Conservation (phyloP, 805 yeast genomes). For the Priceomyces melissophilus region DNA sequence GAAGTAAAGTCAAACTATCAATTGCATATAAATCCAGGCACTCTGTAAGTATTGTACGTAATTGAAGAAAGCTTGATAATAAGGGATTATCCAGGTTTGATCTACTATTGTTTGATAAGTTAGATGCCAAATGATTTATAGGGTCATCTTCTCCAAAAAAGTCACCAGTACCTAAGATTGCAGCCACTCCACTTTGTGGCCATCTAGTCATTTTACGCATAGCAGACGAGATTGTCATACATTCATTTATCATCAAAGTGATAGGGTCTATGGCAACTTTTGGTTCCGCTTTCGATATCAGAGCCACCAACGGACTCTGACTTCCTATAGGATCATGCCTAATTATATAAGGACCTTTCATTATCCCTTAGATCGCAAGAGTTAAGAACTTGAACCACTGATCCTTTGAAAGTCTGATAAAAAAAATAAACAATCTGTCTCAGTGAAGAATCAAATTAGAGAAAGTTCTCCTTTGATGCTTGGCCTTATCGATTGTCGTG, state of each 20-base stretch:
- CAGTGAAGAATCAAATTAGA: too few relatives aligned
- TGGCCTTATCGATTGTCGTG: too few relatives aligned
- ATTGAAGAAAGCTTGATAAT: slow-evolving; percentile 72
- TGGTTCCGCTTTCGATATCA: not conserved
- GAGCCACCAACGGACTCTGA: not conserved
- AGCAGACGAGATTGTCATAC: slow-evolving; percentile 79
- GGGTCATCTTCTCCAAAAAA: slow-evolving; percentile 47
- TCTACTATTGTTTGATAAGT: slow-evolving; percentile 5
- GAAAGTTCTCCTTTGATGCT: too few relatives aligned
- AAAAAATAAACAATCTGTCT: too few relatives aligned
- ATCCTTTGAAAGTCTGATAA: too few relatives aligned
- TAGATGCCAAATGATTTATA: slow-evolving; percentile 20
- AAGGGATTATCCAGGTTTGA: slow-evolving; percentile 48
- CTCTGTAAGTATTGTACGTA: slow-evolving; percentile 67
- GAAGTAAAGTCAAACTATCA: slow-evolving; percentile 70
- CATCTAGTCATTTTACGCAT: slow-evolving; percentile 74
- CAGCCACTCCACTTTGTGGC: slow-evolving; percentile 78
- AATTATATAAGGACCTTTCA: too few relatives aligned
- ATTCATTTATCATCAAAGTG: slow-evolving; percentile 83
- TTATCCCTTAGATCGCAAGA: too few relatives aligned
- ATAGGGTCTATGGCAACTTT: slow-evolving; percentile 62
- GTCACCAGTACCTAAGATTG: slow-evolving; percentile 67
- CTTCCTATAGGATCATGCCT: too few relatives aligned
- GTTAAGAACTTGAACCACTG: too few relatives aligned
- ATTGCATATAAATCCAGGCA: slow-evolving; percentile 49